Percentiles rank a stretch among this genome's conserved stretches.
Evolutionary conservation across 352 stramenopile species (phyloP).

Genomic region (Phytopythium ostracodes): DNA sequence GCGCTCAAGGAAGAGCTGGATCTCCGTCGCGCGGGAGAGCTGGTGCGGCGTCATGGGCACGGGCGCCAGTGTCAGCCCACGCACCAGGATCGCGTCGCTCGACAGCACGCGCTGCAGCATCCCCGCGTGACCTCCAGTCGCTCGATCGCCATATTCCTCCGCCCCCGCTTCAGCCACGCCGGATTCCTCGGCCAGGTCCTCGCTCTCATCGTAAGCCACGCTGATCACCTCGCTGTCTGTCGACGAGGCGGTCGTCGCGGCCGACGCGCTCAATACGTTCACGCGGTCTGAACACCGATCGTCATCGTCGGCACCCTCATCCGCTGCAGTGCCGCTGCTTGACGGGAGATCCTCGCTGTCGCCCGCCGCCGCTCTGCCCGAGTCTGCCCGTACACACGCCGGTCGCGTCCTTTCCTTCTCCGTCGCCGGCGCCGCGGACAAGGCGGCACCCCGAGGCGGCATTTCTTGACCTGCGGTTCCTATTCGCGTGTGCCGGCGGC

Average conservation of each 20-base stretch:
- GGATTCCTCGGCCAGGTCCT: not conserved
- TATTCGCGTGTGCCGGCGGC: not conserved
- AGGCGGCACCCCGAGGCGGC: not conserved
- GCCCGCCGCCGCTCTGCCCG: no score
- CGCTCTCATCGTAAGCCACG: not conserved
- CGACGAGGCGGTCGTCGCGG: not conserved
- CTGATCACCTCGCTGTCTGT: not conserved
- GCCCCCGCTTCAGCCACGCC: not conserved
- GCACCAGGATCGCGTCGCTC: conserved; percentile 19
- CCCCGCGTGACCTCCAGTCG: not conserved
- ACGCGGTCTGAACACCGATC: not conserved
- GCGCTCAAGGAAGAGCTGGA: conserved; percentile 46
- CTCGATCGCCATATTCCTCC: not conserved
- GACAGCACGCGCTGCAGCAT: conserved; percentile 18
- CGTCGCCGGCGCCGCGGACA: not conserved
- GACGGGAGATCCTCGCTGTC: not conserved
- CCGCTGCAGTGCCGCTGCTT: no score
- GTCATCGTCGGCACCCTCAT: not conserved
- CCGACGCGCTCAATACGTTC: not conserved
- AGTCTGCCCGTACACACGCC: not conserved
- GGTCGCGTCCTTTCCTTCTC: not conserved
- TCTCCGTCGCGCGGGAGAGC: conserved; percentile 48
- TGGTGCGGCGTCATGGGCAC: conserved; percentile 43
- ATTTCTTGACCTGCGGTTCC: not conserved
- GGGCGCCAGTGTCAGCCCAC: conserved; percentile 39